Evolutionary conservation across 345 rosid species (phyloP), one percentile per base, ranked within the genome.

Genomic region (Excoecaria cochinchinensis): DNA sequence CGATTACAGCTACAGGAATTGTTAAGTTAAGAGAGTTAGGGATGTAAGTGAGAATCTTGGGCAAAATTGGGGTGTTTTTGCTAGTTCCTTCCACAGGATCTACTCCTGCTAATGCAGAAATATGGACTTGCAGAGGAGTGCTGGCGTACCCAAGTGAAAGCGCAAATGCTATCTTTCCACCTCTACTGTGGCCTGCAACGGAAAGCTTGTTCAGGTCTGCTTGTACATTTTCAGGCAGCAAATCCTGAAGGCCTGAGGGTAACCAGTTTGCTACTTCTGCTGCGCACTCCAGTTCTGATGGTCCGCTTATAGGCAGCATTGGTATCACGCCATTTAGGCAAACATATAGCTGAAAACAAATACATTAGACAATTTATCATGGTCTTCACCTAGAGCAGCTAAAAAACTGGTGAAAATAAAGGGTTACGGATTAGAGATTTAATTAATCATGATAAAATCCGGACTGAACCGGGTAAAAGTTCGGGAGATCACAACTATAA

Each of bases 181-280:
- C 86, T 53, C 86, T 77, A 58, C 87, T 87, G 44, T 84, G 87
- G 69, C 90, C 87, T 36, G 47, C 73, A 4, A 87, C 77, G 25
- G 74, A 71, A 9, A 87, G 53, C 31, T 75, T 62, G 2, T 39
- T 9, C 1, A 81, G 36, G 42, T 83, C 77, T 3, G 71, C 57
- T 31, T 59, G 17, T 42, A 75, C 52, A 19, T 76, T 72, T 61
- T 22, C 61, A 0, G 79, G 83, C 11, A 84, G 79, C 0, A 70
- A 11, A 4, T 72, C 25, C 12, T 64, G 60, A 6, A 84, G 79
- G 21, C 74, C 73, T 19, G 62, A 24, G 39, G 67, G 67, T 31
- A 84, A 31, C 89, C 86, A 86, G 52, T 80, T 74, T 52, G 74
- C 63, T 2, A 82, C 79, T 50, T 80, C 11, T 17, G 71, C 84